Base-by-base conservation (phyloP, 192 early-diverging fungal species). In the Anaeromyces robustus region DNA sequence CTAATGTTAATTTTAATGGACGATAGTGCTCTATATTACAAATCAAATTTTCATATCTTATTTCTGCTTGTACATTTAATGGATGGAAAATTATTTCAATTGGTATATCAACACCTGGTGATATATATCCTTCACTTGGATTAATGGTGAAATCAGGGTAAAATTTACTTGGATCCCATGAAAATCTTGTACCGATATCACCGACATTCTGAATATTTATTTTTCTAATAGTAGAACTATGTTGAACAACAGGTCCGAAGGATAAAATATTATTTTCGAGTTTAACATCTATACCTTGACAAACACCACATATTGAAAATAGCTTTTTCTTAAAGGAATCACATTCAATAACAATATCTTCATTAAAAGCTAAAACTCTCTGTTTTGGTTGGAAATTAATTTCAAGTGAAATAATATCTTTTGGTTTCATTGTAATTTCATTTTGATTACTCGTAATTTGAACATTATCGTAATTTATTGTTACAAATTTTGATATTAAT, bases 1-100 rank as follows among this genome's bases (percentile, higher is more conserved):
- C 89, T 17, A 91, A 80, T 13, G 89, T 90, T 13, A 91, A 78
- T 39, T 80, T 88, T 12, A 91, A 77, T 19, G 87, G 83, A 22
- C 31, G 37, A 7, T 84, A 80, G 29, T 29, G 37, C 80, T 91
- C 89, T 34, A 91, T 82, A 11, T 77, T 28, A 80, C 89, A 89
- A 14, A 80, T 78, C 68, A 91, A 78, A 77, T 86, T 89, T 52
- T 91, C 90, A 77, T 87, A 86, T 11, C 89, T 84, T 30, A 91
- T 87, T 77, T 89, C 89, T 31, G 86, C 84, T 79, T 87, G 88
- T n/a, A 91, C 32, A 43, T 88, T 86, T 18, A 77, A 77, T 28
- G 90, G 90, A 80, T 89, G 89, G 83, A 91, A 91, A 2, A 85
- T 85, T 30, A 91, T 87, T 79, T 91, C 90, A 30, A 91, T 78